A percentile compares a stretch with the other conserved stretches of the same genome.
Evolutionary conservation across 1,284 basidiomycete species (phyloP).

Genomic region (Chalciporus sp.): DNA sequence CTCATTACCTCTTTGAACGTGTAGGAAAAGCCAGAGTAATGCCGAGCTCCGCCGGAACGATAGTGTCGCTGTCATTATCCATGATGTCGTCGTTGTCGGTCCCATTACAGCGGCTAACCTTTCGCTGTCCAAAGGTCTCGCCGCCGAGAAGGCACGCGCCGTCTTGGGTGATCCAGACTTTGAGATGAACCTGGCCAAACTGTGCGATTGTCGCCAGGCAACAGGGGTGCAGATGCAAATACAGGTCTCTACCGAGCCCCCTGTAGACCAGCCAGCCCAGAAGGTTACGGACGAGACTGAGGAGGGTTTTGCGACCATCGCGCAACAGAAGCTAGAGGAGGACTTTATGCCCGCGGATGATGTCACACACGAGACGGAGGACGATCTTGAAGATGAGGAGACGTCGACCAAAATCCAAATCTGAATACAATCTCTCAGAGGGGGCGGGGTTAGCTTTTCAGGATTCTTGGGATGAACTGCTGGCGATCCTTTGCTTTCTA

Average conservation of each 20-base stretch:
- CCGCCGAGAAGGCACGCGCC: conserved; percentile 58
- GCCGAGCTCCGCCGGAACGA: conserved; percentile 48
- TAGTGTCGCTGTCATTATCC: conserved; percentile 57
- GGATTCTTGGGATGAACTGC: conserved; percentile 37
- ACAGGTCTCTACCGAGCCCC: conserved; percentile 19
- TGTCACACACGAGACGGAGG: conserved; percentile 22
- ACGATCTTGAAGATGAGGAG: conserved; percentile 27
- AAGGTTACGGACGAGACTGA: conserved; percentile 35
- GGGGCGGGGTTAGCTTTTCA: conserved; percentile 9
- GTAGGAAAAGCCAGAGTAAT: conserved; percentile 52
- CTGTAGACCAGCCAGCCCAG: conserved; percentile 18
- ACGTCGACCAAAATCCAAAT: conserved; percentile 12
- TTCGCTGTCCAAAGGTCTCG: conserved; percentile 64
- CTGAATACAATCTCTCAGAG: conserved; percentile 2
- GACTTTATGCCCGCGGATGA: conserved; percentile 18
- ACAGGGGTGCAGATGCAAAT: conserved; percentile 18
- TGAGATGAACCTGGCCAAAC: conserved; percentile 42
- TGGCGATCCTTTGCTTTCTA: conserved; percentile 34
- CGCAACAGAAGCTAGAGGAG: conserved; percentile 34
- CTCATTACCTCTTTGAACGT: conserved; percentile 13
- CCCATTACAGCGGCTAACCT: conserved; percentile 58
- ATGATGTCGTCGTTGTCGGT: conserved; percentile 57
- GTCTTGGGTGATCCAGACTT: conserved; percentile 51
- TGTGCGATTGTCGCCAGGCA: conserved; percentile 56
- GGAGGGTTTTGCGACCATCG: conserved; percentile 36